phyloP scores from a whole-genome alignment of 495 filamentous ascomycete genomes.

The Rostrohypoxylon terebratum region DNA sequence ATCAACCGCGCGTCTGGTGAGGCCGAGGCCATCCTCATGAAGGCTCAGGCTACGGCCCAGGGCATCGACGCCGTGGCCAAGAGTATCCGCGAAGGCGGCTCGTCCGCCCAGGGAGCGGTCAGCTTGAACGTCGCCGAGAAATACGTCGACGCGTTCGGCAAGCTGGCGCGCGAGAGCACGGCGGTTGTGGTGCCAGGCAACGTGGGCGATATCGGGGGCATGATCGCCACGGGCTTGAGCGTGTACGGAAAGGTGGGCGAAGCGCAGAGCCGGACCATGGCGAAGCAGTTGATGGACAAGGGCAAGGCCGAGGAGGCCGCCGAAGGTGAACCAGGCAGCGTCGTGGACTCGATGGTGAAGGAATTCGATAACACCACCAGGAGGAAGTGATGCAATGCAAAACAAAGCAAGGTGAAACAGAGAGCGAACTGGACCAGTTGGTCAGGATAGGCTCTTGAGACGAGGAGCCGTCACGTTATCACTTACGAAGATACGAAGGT shows the following conservation, averaged over 20 bases:
- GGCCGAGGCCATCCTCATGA: constrained; percentile 89
- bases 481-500: background rate
- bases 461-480: background rate
- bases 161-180: constrained; percentile 92
- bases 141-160: constrained; percentile 95
- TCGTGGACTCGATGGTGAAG: constrained; percentile 52
- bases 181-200: constrained; percentile 95
- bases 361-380: constrained; percentile 52
- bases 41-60: constrained; percentile 84
- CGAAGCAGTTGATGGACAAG: constrained; percentile 61
- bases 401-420: background rate
- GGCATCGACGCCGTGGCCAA: constrained; percentile 88
- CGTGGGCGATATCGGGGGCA: constrained; percentile 94
- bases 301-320: constrained; percentile 28
- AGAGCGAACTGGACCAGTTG: background rate
- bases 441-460: background rate
- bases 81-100: constrained; percentile 75
- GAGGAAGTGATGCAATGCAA: constrained; percentile 27
- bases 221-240: constrained; percentile 96
- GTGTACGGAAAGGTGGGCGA: constrained; percentile 95
- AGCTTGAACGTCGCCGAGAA: constrained; percentile 93
- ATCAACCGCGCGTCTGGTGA: constrained; percentile 94
- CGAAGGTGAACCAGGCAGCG: constrained; percentile 42
- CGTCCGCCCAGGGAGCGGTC: constrained; percentile 82
- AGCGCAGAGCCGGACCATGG: constrained; percentile 77